These are phyloP conservation scores for Cystobasidium slooffiae DNA, from an alignment of 1,284 basidiomycete genomes.

Conservation along the genomic window DNA sequence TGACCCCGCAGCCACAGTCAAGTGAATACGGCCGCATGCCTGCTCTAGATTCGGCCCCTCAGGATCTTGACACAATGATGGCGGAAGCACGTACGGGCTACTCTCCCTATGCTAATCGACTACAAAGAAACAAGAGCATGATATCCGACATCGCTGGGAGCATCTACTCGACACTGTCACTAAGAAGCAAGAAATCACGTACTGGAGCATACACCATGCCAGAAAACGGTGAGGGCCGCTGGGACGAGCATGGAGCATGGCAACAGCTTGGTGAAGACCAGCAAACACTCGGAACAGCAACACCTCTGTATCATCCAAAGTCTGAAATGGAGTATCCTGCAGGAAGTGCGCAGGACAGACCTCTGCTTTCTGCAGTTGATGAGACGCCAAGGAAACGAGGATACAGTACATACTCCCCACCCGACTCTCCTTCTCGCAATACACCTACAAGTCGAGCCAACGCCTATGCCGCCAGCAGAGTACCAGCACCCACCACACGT, in stretches of 20 bases:
- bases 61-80: slow-evolving; percentile 40
- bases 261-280: neutral
- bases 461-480: neutral
- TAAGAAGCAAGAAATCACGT: slow-evolving; percentile 25
- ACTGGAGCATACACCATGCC: slow-evolving; percentile 1
- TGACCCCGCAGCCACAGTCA: slow-evolving; percentile 13
- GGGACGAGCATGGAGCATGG: slow-evolving; percentile 40
- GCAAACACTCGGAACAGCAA: too few species aligned
- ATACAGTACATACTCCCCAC: slow-evolving; percentile 22
- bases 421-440: slow-evolving; percentile 7
- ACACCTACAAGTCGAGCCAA: neutral
- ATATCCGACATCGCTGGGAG: slow-evolving; percentile 15
- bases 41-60: slow-evolving; percentile 8
- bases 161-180: slow-evolving; percentile 36
- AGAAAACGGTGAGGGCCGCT: slow-evolving; percentile 7
- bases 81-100: slow-evolving; percentile 34
- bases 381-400: slow-evolving; percentile 30
- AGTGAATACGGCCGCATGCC: slow-evolving; percentile 6
- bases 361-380: slow-evolving; percentile 29
- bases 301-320: neutral
- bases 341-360: slow-evolving; percentile 14
- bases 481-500: neutral
- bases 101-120: neutral
- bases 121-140: slow-evolving; percentile 11
- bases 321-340: neutral